A percentile compares a stretch with the other conserved stretches of the same genome.
phyloP scores from a whole-genome alignment of 768 basidiomycete species.

The Lactarius akahatsu region DNA sequence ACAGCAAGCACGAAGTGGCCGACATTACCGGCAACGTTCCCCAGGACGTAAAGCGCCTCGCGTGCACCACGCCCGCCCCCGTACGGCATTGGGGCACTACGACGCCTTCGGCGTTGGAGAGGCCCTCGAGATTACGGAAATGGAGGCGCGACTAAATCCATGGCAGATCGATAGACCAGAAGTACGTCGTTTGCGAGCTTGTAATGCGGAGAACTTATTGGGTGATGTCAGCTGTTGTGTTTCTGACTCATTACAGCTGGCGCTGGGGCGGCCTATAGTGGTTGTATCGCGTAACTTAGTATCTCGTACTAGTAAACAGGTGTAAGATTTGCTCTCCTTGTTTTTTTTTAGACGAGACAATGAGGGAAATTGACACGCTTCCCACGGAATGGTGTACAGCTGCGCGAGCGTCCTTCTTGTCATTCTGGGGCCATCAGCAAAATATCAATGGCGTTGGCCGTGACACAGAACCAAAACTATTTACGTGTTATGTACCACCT shows the following conservation, averaged over 20 bases:
- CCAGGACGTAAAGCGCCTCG: slow-evolving; percentile 61
- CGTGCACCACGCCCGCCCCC: slow-evolving; percentile 61
- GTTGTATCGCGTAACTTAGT: slow-evolving; percentile 52
- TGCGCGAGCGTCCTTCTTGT: slow-evolving; percentile 70
- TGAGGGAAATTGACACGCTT: slow-evolving; percentile 9
- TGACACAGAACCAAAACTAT: slow-evolving; percentile 63
- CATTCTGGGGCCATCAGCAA: slow-evolving; percentile 58
- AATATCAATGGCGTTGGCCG: slow-evolving; percentile 67
- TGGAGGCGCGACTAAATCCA: slow-evolving; percentile 50
- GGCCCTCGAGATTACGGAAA: slow-evolving; percentile 58
- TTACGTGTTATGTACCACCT: slow-evolving; percentile 69
- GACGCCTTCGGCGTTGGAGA: slow-evolving; percentile 62
- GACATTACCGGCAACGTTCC: slow-evolving; percentile 64
- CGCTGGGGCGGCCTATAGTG: slow-evolving; percentile 75
- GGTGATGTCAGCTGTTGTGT: background rate
- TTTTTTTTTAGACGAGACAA: background rate
- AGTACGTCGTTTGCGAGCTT: slow-evolving; percentile 61
- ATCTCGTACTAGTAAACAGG: slow-evolving; percentile 63
- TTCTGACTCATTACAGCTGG: slow-evolving; percentile 38
- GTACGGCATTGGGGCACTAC: slow-evolving; percentile 65
- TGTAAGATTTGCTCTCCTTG: slow-evolving; percentile 30
- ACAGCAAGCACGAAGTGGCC: slow-evolving; percentile 51
- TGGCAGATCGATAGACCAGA: slow-evolving; percentile 51
- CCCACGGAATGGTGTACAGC: slow-evolving; percentile 35
- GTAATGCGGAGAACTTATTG: slow-evolving; percentile 48